A percentile compares a stretch with the other conserved stretches of the same genome.
phyloP scores from a whole-genome alignment of 805 yeast species.

The Lipomyces chichibuensis region DNA sequence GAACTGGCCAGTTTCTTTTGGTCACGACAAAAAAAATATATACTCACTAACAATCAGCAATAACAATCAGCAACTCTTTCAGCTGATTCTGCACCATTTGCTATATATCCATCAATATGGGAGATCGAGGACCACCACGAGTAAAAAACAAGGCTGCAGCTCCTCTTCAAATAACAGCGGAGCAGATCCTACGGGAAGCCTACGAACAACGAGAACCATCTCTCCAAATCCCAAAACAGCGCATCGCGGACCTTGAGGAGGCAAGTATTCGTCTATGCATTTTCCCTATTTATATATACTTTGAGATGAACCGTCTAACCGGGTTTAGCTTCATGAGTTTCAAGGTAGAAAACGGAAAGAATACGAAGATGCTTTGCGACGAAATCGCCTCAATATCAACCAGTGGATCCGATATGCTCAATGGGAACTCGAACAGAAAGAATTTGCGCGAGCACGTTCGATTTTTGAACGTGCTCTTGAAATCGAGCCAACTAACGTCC shows the following conservation, averaged over 20 bases:
- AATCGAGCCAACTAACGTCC: slow-evolving; percentile 72
- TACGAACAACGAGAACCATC: slow-evolving; percentile 53
- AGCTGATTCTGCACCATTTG: background rate
- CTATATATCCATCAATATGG: slow-evolving; percentile 14
- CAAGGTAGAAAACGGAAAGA: slow-evolving; percentile 79
- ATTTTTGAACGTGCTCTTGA: slow-evolving; percentile 84
- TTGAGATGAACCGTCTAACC: background rate
- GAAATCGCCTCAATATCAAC: slow-evolving; percentile 77
- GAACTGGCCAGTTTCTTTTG: too few species aligned
- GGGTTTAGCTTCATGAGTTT: slow-evolving; percentile 55
- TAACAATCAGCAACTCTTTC: background rate
- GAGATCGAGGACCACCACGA: slow-evolving; percentile 38
- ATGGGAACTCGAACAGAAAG: slow-evolving; percentile 82
- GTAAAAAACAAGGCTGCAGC: slow-evolving; percentile 52
- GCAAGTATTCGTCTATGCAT: slow-evolving; percentile 9
- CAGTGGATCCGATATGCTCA: slow-evolving; percentile 93
- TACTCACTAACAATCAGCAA: background rate
- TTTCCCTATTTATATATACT: background rate
- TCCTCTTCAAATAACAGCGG: slow-evolving; percentile 63
- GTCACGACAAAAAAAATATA: too few species aligned
- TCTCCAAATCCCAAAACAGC: slow-evolving; percentile 49
- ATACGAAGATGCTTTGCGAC: slow-evolving; percentile 82
- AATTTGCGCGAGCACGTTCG: slow-evolving; percentile 77
- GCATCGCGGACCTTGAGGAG: slow-evolving; percentile 75
- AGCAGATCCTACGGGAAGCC: slow-evolving; percentile 65